Percentiles rank a stretch among this genome's conserved stretches.
These are phyloP conservation scores for Salix suchowensis DNA, from an alignment of 345 rosid genomes.

Conservation along the genomic window DNA sequence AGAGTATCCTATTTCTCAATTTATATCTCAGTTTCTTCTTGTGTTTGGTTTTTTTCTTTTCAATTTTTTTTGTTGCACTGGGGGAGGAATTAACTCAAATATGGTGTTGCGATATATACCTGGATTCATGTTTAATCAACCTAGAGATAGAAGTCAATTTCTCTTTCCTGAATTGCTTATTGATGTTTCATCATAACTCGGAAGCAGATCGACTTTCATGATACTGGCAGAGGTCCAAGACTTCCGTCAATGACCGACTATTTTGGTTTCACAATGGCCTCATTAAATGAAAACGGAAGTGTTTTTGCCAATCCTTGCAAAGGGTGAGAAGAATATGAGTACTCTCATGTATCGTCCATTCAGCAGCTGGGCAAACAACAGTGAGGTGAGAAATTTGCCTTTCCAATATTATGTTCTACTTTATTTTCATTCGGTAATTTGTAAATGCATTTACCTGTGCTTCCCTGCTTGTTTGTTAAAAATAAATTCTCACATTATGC, in stretches of 20 bases:
- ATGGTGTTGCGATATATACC: too few species aligned
- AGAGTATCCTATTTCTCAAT: not conserved
- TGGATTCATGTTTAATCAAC: not conserved
- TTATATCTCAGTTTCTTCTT: constrained; percentile 1
- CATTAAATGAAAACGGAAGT: constrained; percentile 80
- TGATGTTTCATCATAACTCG: constrained; percentile 19
- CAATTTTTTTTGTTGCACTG: not conserved
- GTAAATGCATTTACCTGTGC: not conserved
- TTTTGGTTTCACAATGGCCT: constrained; percentile 94
- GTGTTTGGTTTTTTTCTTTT: not conserved
- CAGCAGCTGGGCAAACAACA: constrained; percentile 79
- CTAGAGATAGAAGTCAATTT: not conserved
- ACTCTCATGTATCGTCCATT: constrained; percentile 92
- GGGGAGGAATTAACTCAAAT: too few species aligned
- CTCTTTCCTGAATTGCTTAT: not conserved
- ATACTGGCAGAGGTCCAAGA: constrained; percentile 86
- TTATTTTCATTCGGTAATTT: not conserved
- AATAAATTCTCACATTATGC: constrained; percentile 11
- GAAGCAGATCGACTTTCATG: constrained; percentile 90
- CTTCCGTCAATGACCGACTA: constrained; percentile 94
- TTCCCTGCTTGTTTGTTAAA: not conserved
- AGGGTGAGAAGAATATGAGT: constrained; percentile 89
- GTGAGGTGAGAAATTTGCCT: constrained; percentile 56
- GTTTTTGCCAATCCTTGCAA: constrained; percentile 93
- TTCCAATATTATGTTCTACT: constrained; percentile 6